Conservation (phyloP, 768 basidiomycete genomes). For the Rhodotorula paludigena region DNA sequence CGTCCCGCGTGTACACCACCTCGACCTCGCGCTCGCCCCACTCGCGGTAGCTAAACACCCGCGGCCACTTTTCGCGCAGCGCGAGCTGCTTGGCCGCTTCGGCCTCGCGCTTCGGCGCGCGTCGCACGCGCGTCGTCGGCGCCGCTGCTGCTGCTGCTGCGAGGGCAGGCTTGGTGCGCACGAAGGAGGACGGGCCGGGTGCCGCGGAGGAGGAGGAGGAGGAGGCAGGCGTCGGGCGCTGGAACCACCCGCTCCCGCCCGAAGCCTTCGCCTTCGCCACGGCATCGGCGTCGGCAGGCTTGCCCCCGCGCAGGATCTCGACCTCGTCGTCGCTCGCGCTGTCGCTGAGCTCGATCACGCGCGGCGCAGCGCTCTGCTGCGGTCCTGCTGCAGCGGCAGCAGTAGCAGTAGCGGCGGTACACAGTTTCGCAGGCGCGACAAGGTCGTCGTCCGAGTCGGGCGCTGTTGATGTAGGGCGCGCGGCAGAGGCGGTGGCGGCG, state of each 20-base stretch:
- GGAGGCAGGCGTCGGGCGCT: neutral
- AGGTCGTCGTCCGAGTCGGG: neutral
- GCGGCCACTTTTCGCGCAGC: slow-evolving; percentile 14
- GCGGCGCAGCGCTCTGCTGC: too few relatives aligned
- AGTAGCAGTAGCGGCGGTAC: too few relatives aligned
- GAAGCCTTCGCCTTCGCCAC: neutral
- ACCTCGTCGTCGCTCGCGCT: neutral
- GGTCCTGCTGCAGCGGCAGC: too few relatives aligned
- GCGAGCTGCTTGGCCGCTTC: slow-evolving; percentile 4
- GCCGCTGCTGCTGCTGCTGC: neutral
- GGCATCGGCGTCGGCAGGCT: neutral
- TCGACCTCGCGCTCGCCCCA: neutral
- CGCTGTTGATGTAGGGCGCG: too few relatives aligned
- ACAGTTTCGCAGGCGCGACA: too few relatives aligned
- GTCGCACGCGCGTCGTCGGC: neutral
- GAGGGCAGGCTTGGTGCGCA: neutral
- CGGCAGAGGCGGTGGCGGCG: too few relatives aligned
- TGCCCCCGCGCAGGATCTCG: neutral
- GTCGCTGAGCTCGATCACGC: slow-evolving; percentile 1
- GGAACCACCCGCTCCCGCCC: neutral
- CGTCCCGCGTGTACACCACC: slow-evolving; percentile 17
- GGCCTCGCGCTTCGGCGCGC: neutral
- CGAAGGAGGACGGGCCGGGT: neutral
- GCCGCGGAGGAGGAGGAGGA: neutral
- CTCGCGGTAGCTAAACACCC: neutral